A percentile compares a stretch with the other conserved stretches of the same genome.
phyloP scores from a whole-genome alignment of 2,329 filamentous ascomycete species.

The Whalleya microplaca region DNA sequence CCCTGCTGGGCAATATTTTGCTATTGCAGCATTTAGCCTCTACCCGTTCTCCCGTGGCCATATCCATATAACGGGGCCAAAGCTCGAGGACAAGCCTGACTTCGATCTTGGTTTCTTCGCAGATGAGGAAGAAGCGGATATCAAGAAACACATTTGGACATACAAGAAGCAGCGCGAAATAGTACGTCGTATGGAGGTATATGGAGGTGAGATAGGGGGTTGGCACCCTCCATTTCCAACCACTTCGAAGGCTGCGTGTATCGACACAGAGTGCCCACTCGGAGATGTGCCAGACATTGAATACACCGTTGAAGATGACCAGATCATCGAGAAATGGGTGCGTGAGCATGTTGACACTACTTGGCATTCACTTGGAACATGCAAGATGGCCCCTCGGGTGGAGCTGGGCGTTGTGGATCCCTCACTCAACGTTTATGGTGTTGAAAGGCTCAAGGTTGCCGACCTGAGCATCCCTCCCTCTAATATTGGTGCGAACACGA shows the following conservation, averaged over 20 bases:
- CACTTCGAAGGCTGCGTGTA: constrained; percentile 43
- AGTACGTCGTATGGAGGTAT: constrained; percentile 56
- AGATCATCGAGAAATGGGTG: too few species aligned
- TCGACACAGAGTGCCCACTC: constrained; percentile 28
- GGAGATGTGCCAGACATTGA: constrained; percentile 39
- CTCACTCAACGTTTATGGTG: too few species aligned
- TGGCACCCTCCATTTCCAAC: constrained; percentile 49
- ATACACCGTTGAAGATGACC: too few species aligned
- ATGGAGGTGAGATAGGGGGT: constrained; percentile 47
- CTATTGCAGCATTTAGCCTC: constrained; percentile 55
- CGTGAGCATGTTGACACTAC: too few species aligned
- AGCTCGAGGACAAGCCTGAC: constrained; percentile 47
- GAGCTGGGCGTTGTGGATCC: too few species aligned
- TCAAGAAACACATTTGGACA: constrained; percentile 61
- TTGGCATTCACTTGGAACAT: too few species aligned
- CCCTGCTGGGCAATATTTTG: constrained; percentile 53
- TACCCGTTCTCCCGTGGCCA: constrained; percentile 66
- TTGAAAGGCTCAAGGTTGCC: too few species aligned
- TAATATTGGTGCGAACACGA: too few species aligned
- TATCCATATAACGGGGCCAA: constrained; percentile 59
- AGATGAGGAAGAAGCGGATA: constrained; percentile 53
- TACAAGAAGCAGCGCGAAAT: constrained; percentile 68
- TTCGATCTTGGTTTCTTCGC: constrained; percentile 61
- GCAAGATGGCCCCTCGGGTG: too few species aligned
- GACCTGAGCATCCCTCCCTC: too few species aligned